A percentile compares a stretch with the other conserved stretches of the same genome.
Evolutionary conservation across 2,329 filamentous ascomycete genomes (phyloP).

Genomic region (Cladosporium sp.): DNA sequence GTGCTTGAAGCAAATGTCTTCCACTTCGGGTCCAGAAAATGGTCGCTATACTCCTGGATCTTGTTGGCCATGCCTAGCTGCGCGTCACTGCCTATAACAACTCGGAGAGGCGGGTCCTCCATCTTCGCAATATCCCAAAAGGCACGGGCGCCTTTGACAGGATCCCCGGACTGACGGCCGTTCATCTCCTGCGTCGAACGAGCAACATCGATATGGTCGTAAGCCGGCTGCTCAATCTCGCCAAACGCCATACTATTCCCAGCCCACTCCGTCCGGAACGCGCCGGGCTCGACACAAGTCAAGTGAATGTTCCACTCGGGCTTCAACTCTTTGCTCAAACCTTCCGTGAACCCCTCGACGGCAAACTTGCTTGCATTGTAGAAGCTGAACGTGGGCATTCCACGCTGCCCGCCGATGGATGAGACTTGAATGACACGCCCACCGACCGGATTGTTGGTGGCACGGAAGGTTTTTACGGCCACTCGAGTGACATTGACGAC

Average conservation of each 20-base stretch:
- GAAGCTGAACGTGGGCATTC: constrained; percentile 37
- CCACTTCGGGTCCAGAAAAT: constrained; percentile 40
- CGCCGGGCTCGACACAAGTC: constrained; percentile 42
- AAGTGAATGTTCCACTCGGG: constrained; percentile 45
- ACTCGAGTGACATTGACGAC: constrained; percentile 49
- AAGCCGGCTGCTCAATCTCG: constrained; percentile 40
- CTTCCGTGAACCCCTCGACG: constrained; percentile 45
- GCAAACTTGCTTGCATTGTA: constrained; percentile 43
- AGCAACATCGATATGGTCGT: constrained; percentile 45
- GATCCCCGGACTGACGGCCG: constrained; percentile 46
- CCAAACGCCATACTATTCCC: constrained; percentile 44
- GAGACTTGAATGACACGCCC: constrained; percentile 53
- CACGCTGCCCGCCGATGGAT: constrained; percentile 47
- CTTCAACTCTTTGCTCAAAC: constrained; percentile 38
- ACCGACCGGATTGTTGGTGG: constrained; percentile 40
- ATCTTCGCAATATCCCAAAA: constrained; percentile 53
- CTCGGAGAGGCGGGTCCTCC: constrained; percentile 48
- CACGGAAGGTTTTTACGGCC: constrained; percentile 41
- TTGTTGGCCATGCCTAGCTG: constrained; percentile 46
- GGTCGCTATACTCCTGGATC: constrained; percentile 46
- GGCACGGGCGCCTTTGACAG: constrained; percentile 41
- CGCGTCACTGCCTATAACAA: constrained; percentile 51
- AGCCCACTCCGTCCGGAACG: constrained; percentile 44
- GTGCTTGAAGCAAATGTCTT: constrained; percentile 27
- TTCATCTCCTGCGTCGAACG: constrained; percentile 37